These are phyloP conservation scores for Stephania japonica DNA, from an alignment of 164 flowering plant species.

Conservation along the genomic window DNA sequence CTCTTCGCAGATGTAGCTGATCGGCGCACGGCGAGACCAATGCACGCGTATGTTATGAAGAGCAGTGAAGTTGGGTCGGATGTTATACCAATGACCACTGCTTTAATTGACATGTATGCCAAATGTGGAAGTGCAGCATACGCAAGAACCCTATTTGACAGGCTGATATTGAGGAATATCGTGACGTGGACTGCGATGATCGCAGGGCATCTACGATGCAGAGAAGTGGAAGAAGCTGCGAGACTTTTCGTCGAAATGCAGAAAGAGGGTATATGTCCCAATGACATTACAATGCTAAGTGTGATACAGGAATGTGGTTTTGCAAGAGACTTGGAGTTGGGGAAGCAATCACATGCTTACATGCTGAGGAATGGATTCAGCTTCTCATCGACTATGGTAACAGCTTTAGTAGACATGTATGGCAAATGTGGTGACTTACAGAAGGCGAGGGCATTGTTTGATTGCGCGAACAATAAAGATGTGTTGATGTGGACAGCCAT, in stretches of 20 bases:
- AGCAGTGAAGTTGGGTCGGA: slow-evolving; percentile 18
- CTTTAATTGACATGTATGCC: slow-evolving; percentile 52
- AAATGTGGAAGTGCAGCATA: slow-evolving; percentile 34
- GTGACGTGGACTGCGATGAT: slow-evolving; percentile 56
- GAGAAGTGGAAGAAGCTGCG: slow-evolving; percentile 27
- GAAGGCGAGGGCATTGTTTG: slow-evolving; percentile 39
- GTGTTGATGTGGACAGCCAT: slow-evolving; percentile 34
- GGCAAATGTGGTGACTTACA: slow-evolving; percentile 41
- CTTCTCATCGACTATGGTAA: slow-evolving; percentile 30
- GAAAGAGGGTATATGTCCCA: slow-evolving; percentile 31
- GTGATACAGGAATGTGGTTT: slow-evolving; percentile 43
- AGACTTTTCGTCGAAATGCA: slow-evolving; percentile 37
- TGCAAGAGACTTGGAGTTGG: slow-evolving; percentile 31
- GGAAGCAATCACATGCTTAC: slow-evolving; percentile 46
- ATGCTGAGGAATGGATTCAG: slow-evolving; percentile 38
- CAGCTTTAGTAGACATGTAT: slow-evolving; percentile 55
- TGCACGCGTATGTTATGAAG: slow-evolving; percentile 43
- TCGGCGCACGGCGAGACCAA: slow-evolving; percentile 27
- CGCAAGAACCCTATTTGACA: slow-evolving; percentile 34
- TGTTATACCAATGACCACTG: slow-evolving; percentile 25
- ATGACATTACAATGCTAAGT: slow-evolving; percentile 53
- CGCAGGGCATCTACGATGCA: slow-evolving; percentile 40
- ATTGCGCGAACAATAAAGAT: slow-evolving; percentile 32
- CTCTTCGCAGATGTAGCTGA: slow-evolving; percentile 36
- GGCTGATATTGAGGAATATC: slow-evolving; percentile 24